Conservation (phyloP, 306 rosid species). For the Ziziphus jujuba region DNA sequence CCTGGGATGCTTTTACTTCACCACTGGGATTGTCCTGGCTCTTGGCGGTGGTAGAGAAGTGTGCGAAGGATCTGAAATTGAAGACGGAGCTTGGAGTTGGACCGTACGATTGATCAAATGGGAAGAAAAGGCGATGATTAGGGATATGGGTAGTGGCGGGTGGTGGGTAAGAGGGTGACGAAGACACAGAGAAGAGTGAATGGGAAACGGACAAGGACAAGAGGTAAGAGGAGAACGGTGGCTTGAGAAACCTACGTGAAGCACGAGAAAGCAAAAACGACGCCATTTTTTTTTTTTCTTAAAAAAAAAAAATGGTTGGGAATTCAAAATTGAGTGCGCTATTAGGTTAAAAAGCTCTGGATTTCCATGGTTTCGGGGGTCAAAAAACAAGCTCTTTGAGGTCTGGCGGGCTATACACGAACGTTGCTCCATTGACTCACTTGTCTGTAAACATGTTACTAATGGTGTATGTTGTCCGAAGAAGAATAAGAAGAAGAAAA, state of each 20-base stretch:
- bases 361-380: too few species aligned
- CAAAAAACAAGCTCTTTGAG: too few species aligned
- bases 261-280: background rate
- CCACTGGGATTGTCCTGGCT: slow-evolving; percentile 28
- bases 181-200: background rate
- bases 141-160: background rate
- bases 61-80: background rate
- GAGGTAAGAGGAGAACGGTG: background rate
- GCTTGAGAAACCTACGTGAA: background rate
- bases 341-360: too few species aligned
- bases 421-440: too few species aligned
- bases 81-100: background rate
- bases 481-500: too few species aligned
- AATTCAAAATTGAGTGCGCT: too few species aligned
- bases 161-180: background rate
- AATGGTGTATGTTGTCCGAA: too few species aligned
- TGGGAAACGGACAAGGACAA: background rate
- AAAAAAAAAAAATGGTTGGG: too few species aligned
- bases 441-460: too few species aligned
- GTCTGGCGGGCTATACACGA: too few species aligned
- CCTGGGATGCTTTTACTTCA: slow-evolving; percentile 10
- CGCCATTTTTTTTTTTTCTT: background rate
- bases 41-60: slow-evolving; percentile 46
- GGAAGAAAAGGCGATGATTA: background rate
- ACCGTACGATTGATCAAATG: background rate